Conservation (phyloP, 179 eudicot genomes). For the Silene noctiflora region DNA sequence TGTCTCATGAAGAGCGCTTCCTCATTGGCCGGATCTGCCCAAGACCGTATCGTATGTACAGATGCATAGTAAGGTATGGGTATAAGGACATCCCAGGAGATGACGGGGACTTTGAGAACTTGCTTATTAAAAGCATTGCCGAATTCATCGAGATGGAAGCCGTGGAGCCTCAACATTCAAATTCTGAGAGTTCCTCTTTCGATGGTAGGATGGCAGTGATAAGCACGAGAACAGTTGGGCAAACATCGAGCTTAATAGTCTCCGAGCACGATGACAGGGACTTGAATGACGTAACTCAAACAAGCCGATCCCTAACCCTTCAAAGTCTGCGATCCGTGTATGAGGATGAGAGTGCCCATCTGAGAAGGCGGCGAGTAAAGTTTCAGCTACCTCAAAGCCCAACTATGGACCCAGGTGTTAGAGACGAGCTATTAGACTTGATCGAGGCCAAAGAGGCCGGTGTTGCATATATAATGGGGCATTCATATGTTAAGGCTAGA, state of each 20-base stretch:
- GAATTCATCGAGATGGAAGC: constrained; percentile 97
- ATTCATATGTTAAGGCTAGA: constrained; percentile 84
- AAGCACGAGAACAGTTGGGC: constrained; percentile 42
- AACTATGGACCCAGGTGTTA: constrained; percentile 51
- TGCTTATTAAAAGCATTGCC: constrained; percentile 71
- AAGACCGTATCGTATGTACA: constrained; percentile 82
- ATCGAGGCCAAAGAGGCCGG: constrained; percentile 89
- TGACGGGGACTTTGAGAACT: constrained; percentile 76
- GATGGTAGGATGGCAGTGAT: constrained; percentile 98
- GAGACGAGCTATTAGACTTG: constrained; percentile 74
- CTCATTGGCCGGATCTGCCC: constrained; percentile 90
- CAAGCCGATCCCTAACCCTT: constrained; percentile 65
- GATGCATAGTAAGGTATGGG: constrained; percentile 85
- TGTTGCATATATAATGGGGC: constrained; percentile 91
- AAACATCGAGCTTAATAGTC: constrained; percentile 42
- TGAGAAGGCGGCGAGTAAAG: constrained; percentile 56
- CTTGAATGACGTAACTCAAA: constrained; percentile 41
- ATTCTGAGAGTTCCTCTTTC: constrained; percentile 54
- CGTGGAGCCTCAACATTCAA: constrained; percentile 54
- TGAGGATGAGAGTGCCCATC: constrained; percentile 58
- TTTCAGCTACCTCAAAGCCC: constrained; percentile 62
- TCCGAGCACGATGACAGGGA: constrained; percentile 42
- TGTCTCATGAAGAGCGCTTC: constrained; percentile 77
- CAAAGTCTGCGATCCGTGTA: constrained; percentile 69
- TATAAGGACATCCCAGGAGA: constrained; percentile 80